phyloP scores from a whole-genome alignment of 305 asterid genomes.

The Rubia peregrina region DNA sequence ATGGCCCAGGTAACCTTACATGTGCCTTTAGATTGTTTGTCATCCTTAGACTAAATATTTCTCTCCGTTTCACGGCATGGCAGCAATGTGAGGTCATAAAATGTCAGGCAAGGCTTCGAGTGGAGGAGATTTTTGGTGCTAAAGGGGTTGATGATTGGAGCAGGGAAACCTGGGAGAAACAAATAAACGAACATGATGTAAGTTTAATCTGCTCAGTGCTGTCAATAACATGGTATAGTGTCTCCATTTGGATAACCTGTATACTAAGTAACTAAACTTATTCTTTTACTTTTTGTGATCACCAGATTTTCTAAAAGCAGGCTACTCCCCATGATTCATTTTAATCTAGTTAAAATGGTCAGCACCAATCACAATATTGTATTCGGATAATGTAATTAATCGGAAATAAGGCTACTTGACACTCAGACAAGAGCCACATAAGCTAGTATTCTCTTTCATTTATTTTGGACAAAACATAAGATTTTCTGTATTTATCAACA shows the following conservation, averaged over 20 bases:
- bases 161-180: slow-evolving; percentile 51
- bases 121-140: slow-evolving; percentile 71
- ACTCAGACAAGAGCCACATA: slow-evolving; percentile 1
- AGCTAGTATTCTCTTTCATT: background rate
- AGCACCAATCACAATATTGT: background rate
- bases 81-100: slow-evolving; percentile 72
- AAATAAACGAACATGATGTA: slow-evolving; percentile 56
- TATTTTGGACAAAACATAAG: background rate
- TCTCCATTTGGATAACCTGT: slow-evolving; percentile 4
- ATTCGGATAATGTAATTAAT: background rate
- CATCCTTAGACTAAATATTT: slow-evolving; percentile 3
- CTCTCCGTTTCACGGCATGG: slow-evolving; percentile 21
- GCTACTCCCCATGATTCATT: background rate
- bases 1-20: background rate
- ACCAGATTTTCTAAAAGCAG: background rate
- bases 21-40: background rate
- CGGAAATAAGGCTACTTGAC: background rate
- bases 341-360: slow-evolving; percentile 1
- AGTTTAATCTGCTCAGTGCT: slow-evolving; percentile 26
- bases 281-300: background rate
- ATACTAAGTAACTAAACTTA: background rate
- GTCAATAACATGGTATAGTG: background rate
- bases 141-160: slow-evolving; percentile 75
- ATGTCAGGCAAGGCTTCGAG: slow-evolving; percentile 48
- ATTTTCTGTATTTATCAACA: background rate